Evolutionary conservation across 2,329 filamentous ascomycete genomes (phyloP).

Genomic region (Hymenoscyphus infarciens): DNA sequence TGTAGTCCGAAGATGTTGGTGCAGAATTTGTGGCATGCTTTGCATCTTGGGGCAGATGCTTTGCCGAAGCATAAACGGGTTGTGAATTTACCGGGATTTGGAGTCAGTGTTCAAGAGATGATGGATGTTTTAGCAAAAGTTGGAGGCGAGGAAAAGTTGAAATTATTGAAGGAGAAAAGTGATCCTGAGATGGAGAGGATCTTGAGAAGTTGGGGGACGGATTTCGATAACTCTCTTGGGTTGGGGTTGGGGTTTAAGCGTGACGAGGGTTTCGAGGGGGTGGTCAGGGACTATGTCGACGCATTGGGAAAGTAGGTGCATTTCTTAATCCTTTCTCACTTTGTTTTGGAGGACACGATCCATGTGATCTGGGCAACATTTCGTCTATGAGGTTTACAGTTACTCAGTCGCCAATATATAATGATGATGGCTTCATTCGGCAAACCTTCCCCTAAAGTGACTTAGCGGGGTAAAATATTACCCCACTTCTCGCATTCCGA

Average conservation of each 20-base stretch:
- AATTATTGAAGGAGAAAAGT: conserved; percentile 51
- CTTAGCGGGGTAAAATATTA: conserved; percentile 7
- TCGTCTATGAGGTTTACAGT: neutral
- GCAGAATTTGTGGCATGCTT: conserved; percentile 49
- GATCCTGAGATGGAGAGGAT: conserved; percentile 53
- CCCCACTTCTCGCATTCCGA: conserved; percentile 2
- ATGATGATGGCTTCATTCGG: conserved; percentile 12
- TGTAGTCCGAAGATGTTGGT: conserved; percentile 51
- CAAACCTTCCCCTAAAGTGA: conserved; percentile 8
- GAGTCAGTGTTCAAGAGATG: conserved; percentile 57
- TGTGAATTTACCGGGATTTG: conserved; percentile 55
- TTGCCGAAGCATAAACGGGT: conserved; percentile 47
- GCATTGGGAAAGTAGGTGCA: conserved; percentile 17
- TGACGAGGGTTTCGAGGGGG: conserved; percentile 50
- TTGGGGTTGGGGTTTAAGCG: conserved; percentile 48
- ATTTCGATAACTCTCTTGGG: conserved; percentile 51
- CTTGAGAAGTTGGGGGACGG: conserved; percentile 56
- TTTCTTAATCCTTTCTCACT: neutral
- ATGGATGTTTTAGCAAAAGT: conserved; percentile 54
- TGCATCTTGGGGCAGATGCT: conserved; percentile 39
- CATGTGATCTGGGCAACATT: neutral
- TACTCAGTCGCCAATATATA: neutral
- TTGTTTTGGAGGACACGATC: neutral
- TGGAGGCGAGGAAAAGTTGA: conserved; percentile 52
- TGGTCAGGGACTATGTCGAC: conserved; percentile 51